Evolutionary conservation across 2,329 filamentous ascomycete genomes (phyloP).

Genomic region (Fusarium algeriense): DNA sequence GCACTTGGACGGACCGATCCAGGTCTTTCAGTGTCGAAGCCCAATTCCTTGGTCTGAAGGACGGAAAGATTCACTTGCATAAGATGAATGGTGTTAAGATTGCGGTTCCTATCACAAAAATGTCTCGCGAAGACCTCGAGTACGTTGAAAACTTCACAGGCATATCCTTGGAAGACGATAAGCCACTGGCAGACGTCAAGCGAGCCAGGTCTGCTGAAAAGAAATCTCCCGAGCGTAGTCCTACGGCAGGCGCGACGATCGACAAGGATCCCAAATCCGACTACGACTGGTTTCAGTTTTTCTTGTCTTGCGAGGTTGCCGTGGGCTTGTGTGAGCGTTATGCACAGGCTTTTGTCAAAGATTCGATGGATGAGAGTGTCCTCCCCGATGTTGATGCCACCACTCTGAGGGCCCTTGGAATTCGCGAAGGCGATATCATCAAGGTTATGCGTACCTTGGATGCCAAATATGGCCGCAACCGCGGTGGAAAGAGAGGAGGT

Average conservation of each 20-base stretch:
- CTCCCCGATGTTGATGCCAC: slow-evolving; percentile 88
- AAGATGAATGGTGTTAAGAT: slow-evolving; percentile 99
- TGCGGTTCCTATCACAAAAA: slow-evolving; percentile 93
- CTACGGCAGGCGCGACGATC: slow-evolving; percentile 71
- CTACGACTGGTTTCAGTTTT: slow-evolving; percentile 99
- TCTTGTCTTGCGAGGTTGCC: slow-evolving; percentile 90
- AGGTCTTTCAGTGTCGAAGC: slow-evolving; percentile 98
- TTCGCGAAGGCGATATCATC: slow-evolving; percentile 96
- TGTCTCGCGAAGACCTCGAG: slow-evolving; percentile 94
- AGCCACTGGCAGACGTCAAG: slow-evolving; percentile 88
- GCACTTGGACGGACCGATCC: slow-evolving; percentile 94
- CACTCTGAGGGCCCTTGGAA: slow-evolving; percentile 86
- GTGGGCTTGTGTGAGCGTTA: slow-evolving; percentile 96
- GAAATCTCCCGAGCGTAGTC: slow-evolving; percentile 38
- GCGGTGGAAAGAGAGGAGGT: slow-evolving; percentile 54
- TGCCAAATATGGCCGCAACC: slow-evolving; percentile 77
- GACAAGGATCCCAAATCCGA: slow-evolving; percentile 74
- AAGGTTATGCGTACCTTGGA: slow-evolving; percentile 94
- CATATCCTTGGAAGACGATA: slow-evolving; percentile 91
- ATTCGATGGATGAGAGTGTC: slow-evolving; percentile 96
- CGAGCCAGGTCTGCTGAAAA: slow-evolving; percentile 58
- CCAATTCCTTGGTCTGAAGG: slow-evolving; percentile 92
- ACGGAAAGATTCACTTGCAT: slow-evolving; percentile 97
- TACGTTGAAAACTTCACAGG: slow-evolving; percentile 93
- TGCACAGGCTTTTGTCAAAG: slow-evolving; percentile 85